Conservation (phyloP, 2,329 filamentous ascomycete genomes). For the Paraphaeosphaeria sporulosa region DNA sequence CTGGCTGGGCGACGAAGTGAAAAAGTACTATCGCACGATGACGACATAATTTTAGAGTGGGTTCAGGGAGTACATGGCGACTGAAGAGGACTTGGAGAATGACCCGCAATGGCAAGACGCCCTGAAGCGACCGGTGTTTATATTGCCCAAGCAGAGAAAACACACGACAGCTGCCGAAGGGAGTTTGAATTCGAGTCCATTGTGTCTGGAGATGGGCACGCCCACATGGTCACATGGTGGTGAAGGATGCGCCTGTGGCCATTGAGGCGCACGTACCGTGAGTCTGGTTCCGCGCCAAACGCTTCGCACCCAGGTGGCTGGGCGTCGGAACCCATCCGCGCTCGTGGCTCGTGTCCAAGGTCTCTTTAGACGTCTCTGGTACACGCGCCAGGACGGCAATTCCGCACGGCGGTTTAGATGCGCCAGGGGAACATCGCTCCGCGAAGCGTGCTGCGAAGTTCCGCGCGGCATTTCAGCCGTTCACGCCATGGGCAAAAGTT, state of each 20-base stretch:
- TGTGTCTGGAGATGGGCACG: too few relatives aligned
- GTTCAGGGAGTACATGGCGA: slow-evolving; percentile 31
- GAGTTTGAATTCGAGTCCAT: neutral
- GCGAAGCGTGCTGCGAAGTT: neutral
- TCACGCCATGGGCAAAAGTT: neutral
- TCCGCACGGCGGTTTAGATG: neutral
- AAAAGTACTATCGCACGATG: slow-evolving; percentile 58
- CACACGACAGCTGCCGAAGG: neutral
- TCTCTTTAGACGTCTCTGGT: neutral
- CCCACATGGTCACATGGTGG: neutral
- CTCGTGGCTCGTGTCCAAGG: neutral
- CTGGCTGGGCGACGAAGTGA: slow-evolving; percentile 53
- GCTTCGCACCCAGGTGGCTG: neutral
- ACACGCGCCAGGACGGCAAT: too few relatives aligned
- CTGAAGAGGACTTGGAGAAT: slow-evolving; percentile 34
- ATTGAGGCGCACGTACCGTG: neutral
- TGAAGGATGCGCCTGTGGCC: neutral
- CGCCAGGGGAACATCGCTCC: neutral
- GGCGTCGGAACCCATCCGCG: neutral
- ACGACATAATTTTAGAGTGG: slow-evolving; percentile 53
- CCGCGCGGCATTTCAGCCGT: neutral
- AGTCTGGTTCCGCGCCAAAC: neutral
- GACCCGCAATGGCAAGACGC: slow-evolving; percentile 44
- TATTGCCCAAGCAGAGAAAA: slow-evolving; percentile 13
- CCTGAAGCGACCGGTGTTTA: slow-evolving; percentile 38